These are phyloP conservation scores for Citrullus mucosospermus DNA, from an alignment of 306 rosid species.

Conservation along the genomic window DNA sequence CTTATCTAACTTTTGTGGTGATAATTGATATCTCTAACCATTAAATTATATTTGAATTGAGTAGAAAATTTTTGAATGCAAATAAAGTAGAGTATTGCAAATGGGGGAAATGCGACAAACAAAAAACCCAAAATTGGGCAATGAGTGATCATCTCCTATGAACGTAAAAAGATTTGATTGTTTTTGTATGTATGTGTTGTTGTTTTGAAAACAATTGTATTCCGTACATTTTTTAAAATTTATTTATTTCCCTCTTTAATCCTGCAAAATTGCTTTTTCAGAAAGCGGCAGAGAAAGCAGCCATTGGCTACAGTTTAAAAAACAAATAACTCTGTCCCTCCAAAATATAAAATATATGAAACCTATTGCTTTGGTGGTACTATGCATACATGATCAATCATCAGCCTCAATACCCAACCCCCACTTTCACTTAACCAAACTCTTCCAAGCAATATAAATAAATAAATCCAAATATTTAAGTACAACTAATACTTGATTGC, in stretches of 20 bases:
- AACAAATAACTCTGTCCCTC: constrained; percentile 9
- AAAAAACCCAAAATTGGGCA: background rate
- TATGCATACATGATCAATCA: background rate
- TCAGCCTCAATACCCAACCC: background rate
- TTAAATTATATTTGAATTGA: too few species aligned
- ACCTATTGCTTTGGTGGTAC: constrained; percentile 1
- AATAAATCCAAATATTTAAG: too few species aligned
- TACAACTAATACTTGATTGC: too few species aligned
- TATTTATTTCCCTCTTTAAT: background rate
- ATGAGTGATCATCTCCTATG: background rate
- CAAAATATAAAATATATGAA: background rate
- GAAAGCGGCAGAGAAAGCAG: constrained; percentile 11
- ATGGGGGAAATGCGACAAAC: background rate
- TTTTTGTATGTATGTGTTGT: background rate
- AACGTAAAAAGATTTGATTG: background rate
- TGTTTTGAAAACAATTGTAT: background rate
- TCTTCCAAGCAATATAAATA: too few species aligned
- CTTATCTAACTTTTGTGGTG: too few species aligned
- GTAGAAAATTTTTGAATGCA: too few species aligned
- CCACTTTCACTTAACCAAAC: background rate
- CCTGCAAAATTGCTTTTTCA: background rate
- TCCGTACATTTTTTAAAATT: background rate
- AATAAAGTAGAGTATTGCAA: background rate
- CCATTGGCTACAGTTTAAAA: constrained; percentile 4
- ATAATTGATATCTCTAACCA: too few species aligned